Evolutionary conservation across 768 basidiomycete genomes (phyloP), one percentile per base, ranked within the genome.

Genomic region (Mycena sanguinolenta): DNA sequence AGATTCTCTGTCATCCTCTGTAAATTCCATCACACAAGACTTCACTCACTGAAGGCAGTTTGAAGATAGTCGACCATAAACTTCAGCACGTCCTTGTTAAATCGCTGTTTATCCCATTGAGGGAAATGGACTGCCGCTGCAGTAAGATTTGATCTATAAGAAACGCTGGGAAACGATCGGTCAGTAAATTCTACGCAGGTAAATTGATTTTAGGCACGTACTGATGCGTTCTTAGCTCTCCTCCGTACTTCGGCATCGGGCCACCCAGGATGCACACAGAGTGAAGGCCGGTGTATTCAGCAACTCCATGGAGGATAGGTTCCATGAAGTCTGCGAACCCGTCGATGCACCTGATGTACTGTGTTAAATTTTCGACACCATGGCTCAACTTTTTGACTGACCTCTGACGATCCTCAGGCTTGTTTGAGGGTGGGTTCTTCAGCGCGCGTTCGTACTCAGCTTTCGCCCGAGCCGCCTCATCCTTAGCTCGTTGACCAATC

Each of bases 21-120:
- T n/a, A n/a, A n/a, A n/a, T n/a, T n/a, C n/a, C n/a, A n/a, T n/a
- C n/a, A n/a, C n/a, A n/a, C n/a, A n/a, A n/a, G n/a, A n/a, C n/a
- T n/a, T n/a, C 16, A 70, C 69, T 25, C 36, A 70, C 69, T 65
- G 44, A 54, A 70, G 0, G 58, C 58, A 3, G 63, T 62, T 4
- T 49, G 19, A 10, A 70, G 42, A 25, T 58, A 70, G 19, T 6
- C n/a, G n/a, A n/a, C n/a, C n/a, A n/a, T n/a, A n/a, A n/a, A n/a
- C n/a, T n/a, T n/a, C n/a, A n/a, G n/a, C 42, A 44, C 42, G 6
- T 44, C 16, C 2, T 30, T 34, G 12, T 65, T 4, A 28, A 71
- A 71, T 2, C 65, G 70, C 5, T 19, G 28, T 19, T 59, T 59
- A 7, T 53, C 27, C 65, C 65, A 71, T 8, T 57, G 32, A 2